A percentile compares a stretch with the other conserved stretches of the same genome.
Evolutionary conservation across 1,284 basidiomycete genomes (phyloP).

Genomic region (Sporisorium exsertum): DNA sequence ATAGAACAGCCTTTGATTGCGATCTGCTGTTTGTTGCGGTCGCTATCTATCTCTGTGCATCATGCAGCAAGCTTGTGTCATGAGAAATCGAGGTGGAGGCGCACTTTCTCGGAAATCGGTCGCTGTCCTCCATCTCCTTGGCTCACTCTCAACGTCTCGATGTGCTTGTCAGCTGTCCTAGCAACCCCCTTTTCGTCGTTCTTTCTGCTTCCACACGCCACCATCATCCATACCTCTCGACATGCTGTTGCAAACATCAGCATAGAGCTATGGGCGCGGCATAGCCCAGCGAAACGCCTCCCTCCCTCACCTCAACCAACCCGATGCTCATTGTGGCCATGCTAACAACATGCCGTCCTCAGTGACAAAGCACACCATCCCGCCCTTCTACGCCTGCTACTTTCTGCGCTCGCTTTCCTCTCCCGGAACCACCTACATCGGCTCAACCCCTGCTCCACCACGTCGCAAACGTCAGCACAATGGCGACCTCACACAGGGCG

Average conservation of each 20-base stretch:
- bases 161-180: too few species aligned
- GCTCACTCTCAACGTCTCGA: too few species aligned
- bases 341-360: slow-evolving; percentile 42
- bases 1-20: too few species aligned
- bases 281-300: too few species aligned
- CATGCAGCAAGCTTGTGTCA: too few species aligned
- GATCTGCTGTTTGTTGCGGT: too few species aligned
- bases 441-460: slow-evolving; percentile 84
- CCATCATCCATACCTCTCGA: background rate
- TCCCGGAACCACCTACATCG: slow-evolving; percentile 76
- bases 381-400: slow-evolving; percentile 88
- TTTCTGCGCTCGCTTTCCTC: slow-evolving; percentile 74
- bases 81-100: too few species aligned
- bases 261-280: background rate
- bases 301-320: background rate
- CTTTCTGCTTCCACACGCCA: background rate
- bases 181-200: too few species aligned
- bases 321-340: background rate
- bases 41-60: too few species aligned
- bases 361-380: slow-evolving; percentile 75
- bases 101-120: too few species aligned
- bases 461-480: slow-evolving; percentile 86
- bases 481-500: slow-evolving; percentile 81
- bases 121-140: too few species aligned
- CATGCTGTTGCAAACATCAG: slow-evolving; percentile 1